Conservation (phyloP, 352 stramenopile species). For the Phytophthora sojae region DNA sequence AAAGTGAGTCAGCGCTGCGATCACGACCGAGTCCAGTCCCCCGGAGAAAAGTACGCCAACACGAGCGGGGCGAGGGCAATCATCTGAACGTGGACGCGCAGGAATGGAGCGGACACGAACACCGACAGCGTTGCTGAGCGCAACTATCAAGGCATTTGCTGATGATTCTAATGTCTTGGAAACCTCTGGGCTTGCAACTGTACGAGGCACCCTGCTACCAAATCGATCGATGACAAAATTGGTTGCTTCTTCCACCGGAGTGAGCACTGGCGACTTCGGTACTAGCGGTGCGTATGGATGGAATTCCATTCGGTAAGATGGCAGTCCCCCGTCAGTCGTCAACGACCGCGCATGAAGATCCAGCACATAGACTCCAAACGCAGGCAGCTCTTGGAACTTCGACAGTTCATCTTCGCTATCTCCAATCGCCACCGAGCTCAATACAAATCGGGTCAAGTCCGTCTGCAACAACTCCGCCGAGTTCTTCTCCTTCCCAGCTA, state of each 20-base stretch:
- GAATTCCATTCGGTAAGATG: constrained; percentile 40
- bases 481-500: constrained; percentile 21
- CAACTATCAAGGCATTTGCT: constrained; percentile 55
- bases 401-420: constrained; percentile 12
- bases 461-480: constrained; percentile 10
- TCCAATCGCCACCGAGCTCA: constrained; percentile 60
- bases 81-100: neutral
- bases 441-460: constrained; percentile 43
- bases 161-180: constrained; percentile 29
- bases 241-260: neutral
- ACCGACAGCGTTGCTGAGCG: constrained; percentile 84
- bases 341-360: constrained; percentile 35
- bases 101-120: constrained; percentile 80
- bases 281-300: constrained; percentile 46
- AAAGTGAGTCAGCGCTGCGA: constrained; percentile 91
- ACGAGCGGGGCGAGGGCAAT: constrained; percentile 4
- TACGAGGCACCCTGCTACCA: constrained; percentile 32
- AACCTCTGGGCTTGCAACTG: neutral
- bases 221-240: constrained; percentile 41
- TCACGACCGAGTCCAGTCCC: constrained; percentile 95
- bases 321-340: neutral
- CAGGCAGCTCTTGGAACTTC: constrained; percentile 75
- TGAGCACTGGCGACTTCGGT: neutral
- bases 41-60: constrained; percentile 97
- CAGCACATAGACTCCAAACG: constrained; percentile 79